Base-by-base conservation (phyloP, 495 filamentous ascomycete genomes). In the Xylona heveae region DNA sequence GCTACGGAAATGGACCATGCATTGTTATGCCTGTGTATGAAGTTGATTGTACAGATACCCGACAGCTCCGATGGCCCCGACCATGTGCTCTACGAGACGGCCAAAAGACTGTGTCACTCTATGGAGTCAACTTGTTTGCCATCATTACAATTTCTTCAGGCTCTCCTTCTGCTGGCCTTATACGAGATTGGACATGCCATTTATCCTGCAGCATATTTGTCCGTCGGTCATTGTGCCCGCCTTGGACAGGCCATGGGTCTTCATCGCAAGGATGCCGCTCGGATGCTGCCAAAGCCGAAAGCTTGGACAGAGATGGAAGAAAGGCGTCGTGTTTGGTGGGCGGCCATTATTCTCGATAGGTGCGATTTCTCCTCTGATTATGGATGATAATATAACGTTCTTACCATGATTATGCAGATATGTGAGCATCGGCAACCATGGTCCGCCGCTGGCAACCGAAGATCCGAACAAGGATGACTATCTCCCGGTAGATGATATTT, bases 241-340 rank as follows among this genome's bases (percentile, higher is more conserved):
- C 53, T 62, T 40, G 51, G 46, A 6, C 51, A 61, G 26, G 42
- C 64, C 5, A 33, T 65, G 2, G 62, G 59, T n/a, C 42, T 69
- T 10, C 55, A 57, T 36, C 41, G 38, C 32, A 39, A 42, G 19
- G 39, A 51, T 17, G 44, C 40, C 19, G 35, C 42, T 15, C 34
- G 43, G 18, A 44, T 59, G 28, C 42, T 62, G 33, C 21, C 35
- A 8, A 21, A 26, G 8, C 28, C 52, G 45, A 39, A 34, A 5
- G 60, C 57, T 1, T 61, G 58, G 61, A 54, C 50, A 0, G 62
- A 67, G 35, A 41, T 47, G 6, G 62, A 68, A 38, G 62, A 68
- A 38, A 39, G 59, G 6, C 38, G 50, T 14, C 30, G 62, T 28
- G 49, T 53, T 0, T 64, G 60, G 61, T 67, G 62, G 62, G 54